These are phyloP conservation scores for Fulvia fulva DNA, from an alignment of 2,329 filamentous ascomycete genomes.

Conservation along the genomic window DNA sequence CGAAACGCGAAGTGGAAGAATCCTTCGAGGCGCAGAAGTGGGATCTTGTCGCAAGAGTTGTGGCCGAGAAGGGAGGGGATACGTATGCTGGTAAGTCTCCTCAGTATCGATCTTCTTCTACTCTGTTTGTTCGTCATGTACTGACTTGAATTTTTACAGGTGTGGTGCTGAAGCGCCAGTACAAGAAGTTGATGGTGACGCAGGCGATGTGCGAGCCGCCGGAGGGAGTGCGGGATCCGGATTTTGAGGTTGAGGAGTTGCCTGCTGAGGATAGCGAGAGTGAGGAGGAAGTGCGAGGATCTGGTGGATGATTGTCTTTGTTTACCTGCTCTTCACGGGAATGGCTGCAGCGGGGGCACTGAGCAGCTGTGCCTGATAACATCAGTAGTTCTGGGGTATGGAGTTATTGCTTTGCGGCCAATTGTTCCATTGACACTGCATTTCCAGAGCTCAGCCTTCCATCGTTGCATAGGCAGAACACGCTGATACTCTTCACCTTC, in stretches of 20 bases:
- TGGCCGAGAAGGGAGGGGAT: constrained; percentile 31
- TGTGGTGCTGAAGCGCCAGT: constrained; percentile 37
- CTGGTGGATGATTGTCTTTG: not conserved
- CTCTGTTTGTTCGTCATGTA: too few species aligned
- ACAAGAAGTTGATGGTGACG: constrained; percentile 37
- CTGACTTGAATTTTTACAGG: not conserved
- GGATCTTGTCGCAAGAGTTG: constrained; percentile 34
- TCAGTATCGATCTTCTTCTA: too few species aligned
- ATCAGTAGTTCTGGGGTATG: not conserved
- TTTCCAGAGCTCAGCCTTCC: too few species aligned
- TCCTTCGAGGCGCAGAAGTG: constrained; percentile 40
- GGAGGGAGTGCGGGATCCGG: constrained; percentile 21
- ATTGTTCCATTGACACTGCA: too few species aligned
- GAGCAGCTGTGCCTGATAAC: not conserved
- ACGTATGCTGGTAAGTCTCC: constrained; percentile 29
- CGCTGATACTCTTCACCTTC: too few species aligned
- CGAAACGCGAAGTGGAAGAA: constrained; percentile 39
- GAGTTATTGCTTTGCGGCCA: not conserved
- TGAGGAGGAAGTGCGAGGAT: not conserved
- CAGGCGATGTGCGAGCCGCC: constrained; percentile 16
- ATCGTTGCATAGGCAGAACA: too few species aligned
- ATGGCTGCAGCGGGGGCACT: not conserved
- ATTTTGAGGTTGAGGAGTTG: constrained; percentile 21
- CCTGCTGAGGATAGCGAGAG: constrained; percentile 3
- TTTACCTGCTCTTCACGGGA: not conserved